Percentiles rank a stretch among this genome's conserved stretches.
These are phyloP conservation scores for Aspergillus conjunctus DNA, from an alignment of 495 filamentous ascomycete genomes.

Conservation along the genomic window DNA sequence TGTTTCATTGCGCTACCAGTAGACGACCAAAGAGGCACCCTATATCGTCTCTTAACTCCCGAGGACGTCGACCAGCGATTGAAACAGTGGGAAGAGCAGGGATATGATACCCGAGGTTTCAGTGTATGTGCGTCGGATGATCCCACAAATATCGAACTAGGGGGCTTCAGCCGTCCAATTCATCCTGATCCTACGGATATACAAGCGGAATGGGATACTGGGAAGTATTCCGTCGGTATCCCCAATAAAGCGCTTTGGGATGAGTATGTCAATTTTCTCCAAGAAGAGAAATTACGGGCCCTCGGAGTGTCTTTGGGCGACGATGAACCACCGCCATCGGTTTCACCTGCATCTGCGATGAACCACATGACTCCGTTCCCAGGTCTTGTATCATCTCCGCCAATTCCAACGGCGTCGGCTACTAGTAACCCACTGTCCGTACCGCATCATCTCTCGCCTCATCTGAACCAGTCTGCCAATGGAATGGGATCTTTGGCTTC, in stretches of 20 bases:
- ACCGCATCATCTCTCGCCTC: conserved; percentile 47
- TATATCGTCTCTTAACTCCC: conserved; percentile 58
- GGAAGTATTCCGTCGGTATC: conserved; percentile 65
- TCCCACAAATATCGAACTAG: conserved; percentile 33
- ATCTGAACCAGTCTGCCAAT: conserved; percentile 55
- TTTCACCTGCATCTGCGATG: conserved; percentile 73
- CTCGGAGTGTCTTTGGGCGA: conserved; percentile 80
- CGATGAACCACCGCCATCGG: conserved; percentile 65
- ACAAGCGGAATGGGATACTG: conserved; percentile 51
- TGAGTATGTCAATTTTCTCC: conserved; percentile 73
- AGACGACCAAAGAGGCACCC: conserved; percentile 64
- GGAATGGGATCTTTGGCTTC: conserved; percentile 61
- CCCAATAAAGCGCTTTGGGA: conserved; percentile 82
- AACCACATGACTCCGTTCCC: conserved; percentile 60
- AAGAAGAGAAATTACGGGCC: conserved; percentile 87
- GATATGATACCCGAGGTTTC: conserved; percentile 76
- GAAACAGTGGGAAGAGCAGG: conserved; percentile 69
- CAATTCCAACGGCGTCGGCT: conserved; percentile 52
- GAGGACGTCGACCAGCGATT: conserved; percentile 66
- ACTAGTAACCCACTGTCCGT: conserved; percentile 43
- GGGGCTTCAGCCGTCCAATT: conserved; percentile 66
- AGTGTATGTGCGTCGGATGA: conserved; percentile 54
- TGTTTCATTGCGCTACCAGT: conserved; percentile 71
- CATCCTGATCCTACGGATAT: conserved; percentile 71
- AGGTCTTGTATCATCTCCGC: conserved; percentile 59